Base-by-base conservation (phyloP, 2,329 filamentous ascomycete genomes). In the Lasiodiplodia hormozganensis region DNA sequence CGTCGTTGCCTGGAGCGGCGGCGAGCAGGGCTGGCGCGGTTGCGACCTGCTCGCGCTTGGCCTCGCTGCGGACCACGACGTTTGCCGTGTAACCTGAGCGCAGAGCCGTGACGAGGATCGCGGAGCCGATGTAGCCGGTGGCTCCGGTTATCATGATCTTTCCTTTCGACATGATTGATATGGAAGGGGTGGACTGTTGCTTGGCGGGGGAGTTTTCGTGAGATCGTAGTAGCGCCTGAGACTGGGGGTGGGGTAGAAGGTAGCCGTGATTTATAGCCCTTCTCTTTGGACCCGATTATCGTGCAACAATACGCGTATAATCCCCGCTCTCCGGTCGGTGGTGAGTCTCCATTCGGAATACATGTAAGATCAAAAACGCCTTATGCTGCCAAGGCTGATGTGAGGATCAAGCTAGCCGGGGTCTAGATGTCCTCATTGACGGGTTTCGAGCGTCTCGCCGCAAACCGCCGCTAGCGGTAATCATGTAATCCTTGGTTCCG, bases 111-210 rank as follows among this genome's bases (percentile, higher is more conserved):
- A 72, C 64, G 8, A 76, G 74, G 2, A 76, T 69, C 7, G 74
- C 71, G 53, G 72, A 74, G 36, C 76, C 77, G 58, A 79, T 74
- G 58, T 77, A 78, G 43, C 78, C 77, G 67, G 77, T 77, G 58
- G 75, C 75, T 5, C 77, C 77, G 11, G 77, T 79, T 40, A 79
- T 72, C 23, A 78, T 71, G 11, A 78, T 11, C 5, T 31, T 54
- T 10, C 65, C 53, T 28, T 58, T 58, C 16, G 51, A 34, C 53
- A 58, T 58, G 23, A 28, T 49, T 40, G 23, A 4, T 23, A 36
- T 11, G 43, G 43, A 47, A n/a, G 16, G 31, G 1, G 31, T 34
- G 1, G 8, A 34, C 31, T 34, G 31, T 34, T 36, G 43, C 10
- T 28, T 31, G 16, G 18, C 18, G 18, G 21, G 21, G 18, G n/a